Evolutionary conservation across 208 protist species (phyloP).

Genomic region (Novymonas esmeraldas): DNA sequence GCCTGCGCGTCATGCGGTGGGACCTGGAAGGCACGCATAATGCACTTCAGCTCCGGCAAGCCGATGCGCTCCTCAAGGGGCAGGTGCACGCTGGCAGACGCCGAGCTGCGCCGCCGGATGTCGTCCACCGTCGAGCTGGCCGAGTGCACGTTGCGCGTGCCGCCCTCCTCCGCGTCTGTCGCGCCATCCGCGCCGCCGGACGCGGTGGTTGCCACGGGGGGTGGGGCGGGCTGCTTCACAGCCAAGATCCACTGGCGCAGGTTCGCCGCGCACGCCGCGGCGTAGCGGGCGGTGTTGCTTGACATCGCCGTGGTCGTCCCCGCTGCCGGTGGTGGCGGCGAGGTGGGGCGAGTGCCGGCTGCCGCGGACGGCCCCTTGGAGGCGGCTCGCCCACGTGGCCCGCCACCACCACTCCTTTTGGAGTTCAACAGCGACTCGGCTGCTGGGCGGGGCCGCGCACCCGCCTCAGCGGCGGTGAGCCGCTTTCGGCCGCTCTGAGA

Average conservation of each 20-base stretch:
- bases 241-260: conserved; percentile 45
- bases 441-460: not conserved
- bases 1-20: not conserved
- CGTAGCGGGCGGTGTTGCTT: conserved; percentile 2
- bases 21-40: conserved; percentile 54
- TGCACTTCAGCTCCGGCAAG: conserved; percentile 44
- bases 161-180: not conserved
- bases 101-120: not conserved
- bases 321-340: not conserved
- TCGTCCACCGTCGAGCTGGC: not conserved
- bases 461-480: not conserved
- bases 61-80: conserved; percentile 60
- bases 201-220: not conserved
- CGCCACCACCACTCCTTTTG: no score
- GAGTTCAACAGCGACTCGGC: not conserved
- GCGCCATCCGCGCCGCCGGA: not conserved
- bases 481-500: not conserved
- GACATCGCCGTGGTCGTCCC: conserved; percentile 1
- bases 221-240: conserved; percentile 17
- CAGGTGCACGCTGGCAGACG: not conserved
- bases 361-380: not conserved
- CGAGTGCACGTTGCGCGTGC: not conserved
- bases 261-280: conserved; percentile 16
- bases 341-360: not conserved
- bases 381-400: no score